Conservation (phyloP, 2,329 filamentous ascomycete genomes). For the Alternaria novae-zelandiae region DNA sequence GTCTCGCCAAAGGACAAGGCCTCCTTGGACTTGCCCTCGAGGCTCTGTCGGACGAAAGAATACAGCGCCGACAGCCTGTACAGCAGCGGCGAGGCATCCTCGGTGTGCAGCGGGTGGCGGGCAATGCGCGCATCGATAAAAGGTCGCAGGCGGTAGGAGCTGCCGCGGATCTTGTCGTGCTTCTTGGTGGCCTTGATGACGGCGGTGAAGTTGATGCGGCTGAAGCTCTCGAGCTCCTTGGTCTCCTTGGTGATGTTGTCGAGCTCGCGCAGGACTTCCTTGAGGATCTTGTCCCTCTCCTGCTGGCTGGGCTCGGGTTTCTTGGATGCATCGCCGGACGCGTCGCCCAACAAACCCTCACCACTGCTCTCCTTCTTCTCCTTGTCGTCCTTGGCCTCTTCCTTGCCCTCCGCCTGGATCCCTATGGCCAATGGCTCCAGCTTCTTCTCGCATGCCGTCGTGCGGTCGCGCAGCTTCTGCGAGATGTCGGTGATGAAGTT, state of each 20-base stretch:
- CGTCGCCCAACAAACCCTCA: slow-evolving; percentile 22
- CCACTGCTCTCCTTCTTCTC: slow-evolving; percentile 16
- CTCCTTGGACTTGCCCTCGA: slow-evolving; percentile 64
- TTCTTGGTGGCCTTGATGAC: slow-evolving; percentile 99
- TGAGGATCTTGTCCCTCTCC: slow-evolving; percentile 62
- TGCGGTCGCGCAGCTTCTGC: slow-evolving; percentile 80
- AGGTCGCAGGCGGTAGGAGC: slow-evolving; percentile 85
- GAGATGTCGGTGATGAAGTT: slow-evolving; percentile 85
- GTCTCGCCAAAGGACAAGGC: slow-evolving; percentile 55
- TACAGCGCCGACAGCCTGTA: slow-evolving; percentile 94
- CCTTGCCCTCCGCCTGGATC: slow-evolving; percentile 28
- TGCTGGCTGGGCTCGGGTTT: slow-evolving; percentile 44
- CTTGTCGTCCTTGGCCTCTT: slow-evolving; percentile 17
- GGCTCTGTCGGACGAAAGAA: slow-evolving; percentile 85
- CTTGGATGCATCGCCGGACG: slow-evolving; percentile 22
- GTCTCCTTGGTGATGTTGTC: slow-evolving; percentile 89
- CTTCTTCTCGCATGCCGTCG: slow-evolving; percentile 70
- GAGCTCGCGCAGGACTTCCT: slow-evolving; percentile 77
- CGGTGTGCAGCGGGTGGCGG: slow-evolving; percentile 92
- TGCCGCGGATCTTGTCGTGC: slow-evolving; percentile 91
- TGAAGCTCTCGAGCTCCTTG: slow-evolving; percentile 93
- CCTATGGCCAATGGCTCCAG: slow-evolving; percentile 64
- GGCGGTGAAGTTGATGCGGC: slow-evolving; percentile 94
- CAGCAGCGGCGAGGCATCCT: slow-evolving; percentile 88
- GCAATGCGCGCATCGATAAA: slow-evolving; percentile 89